Base-by-base conservation (phyloP, 768 basidiomycete genomes). In the Mycena rebaudengoi region DNA sequence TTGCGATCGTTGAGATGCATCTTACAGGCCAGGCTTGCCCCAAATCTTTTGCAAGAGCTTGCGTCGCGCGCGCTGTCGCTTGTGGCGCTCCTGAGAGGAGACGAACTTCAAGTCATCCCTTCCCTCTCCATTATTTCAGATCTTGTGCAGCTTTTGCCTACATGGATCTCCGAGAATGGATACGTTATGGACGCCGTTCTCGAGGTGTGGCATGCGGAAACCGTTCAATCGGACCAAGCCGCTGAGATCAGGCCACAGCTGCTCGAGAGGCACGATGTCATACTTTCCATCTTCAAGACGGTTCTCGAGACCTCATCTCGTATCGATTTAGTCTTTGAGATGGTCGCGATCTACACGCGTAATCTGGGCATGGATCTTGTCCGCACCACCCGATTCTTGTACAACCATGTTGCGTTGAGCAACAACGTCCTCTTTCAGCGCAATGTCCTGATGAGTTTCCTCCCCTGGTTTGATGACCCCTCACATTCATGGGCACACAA, bases 311-410 rank as follows among this genome's bases (percentile, higher is more conserved):
- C 86, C 54, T 83, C 86, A n/a, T 87, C 89, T 41, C 91, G 94
- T 44, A 86, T 98, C 46, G 94, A 97, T 70, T 79, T 99, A 7
- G 79, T 99, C 11, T 98, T 98, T 75, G 95, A 96, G 59, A 80
- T 98, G 35, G 88, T 94, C 48, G 87, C 88, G 12, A 79, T 95
- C 46, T 98, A 90, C 78, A 88, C 90, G 25, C 89, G 91, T 66
- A 86, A 89, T 62, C 84, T 93, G 11, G 89, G 92, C 5, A 87
- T 96, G 74, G 96, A 99, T 72, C 80, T 93, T 18, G 86, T 94
- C 29, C 85, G 82, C 40, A 81, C 92, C 18, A 89, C 91, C 0
- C 89, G 90, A 57, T 99, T 98, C 81, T 85, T 99, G 4, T 97
- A 95, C 71, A 80, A 84, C 13, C 91, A 95, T 69, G 91, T 96